Conservation (phyloP, 2,329 filamentous ascomycete genomes). For the Rhexocercosporidium sp. region DNA sequence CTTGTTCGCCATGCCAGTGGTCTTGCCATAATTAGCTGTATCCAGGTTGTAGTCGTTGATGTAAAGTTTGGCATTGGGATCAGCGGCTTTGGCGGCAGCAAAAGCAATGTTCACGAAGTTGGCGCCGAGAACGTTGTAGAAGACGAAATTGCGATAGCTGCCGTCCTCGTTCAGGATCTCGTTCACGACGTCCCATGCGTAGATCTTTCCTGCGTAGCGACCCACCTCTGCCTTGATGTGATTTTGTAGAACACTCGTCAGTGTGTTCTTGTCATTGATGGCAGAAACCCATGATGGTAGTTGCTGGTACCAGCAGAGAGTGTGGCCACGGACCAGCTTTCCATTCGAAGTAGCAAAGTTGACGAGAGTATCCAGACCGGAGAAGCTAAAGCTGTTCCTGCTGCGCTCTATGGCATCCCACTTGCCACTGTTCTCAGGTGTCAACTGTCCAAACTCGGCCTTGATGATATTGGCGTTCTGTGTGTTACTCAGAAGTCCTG, state of each 20-base stretch:
- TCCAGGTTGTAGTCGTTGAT: constrained; percentile 71
- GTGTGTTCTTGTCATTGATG: constrained; percentile 55
- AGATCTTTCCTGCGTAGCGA: constrained; percentile 67
- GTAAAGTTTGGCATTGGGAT: constrained; percentile 72
- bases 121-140: constrained; percentile 71
- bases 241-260: constrained; percentile 61
- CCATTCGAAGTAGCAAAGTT: constrained; percentile 60
- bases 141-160: constrained; percentile 63
- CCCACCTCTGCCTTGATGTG: constrained; percentile 63
- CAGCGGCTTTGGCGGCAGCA: constrained; percentile 68
- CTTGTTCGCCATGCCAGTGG: constrained; percentile 56
- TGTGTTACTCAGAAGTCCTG: constrained; percentile 53
- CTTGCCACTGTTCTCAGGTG: constrained; percentile 73
- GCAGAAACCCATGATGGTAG: constrained; percentile 62
- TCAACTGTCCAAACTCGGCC: constrained; percentile 67
- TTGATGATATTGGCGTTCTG: constrained; percentile 61
- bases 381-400: not conserved
- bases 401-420: constrained; percentile 61
- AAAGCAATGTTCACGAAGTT: constrained; percentile 74
- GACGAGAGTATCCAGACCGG: constrained; percentile 62
- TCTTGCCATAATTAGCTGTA: constrained; percentile 62
- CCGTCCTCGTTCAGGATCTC: constrained; percentile 60
- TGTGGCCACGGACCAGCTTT: constrained; percentile 68
- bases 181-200: constrained; percentile 67
- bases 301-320: constrained; percentile 70